A percentile compares a stretch with the other conserved stretches of the same genome.
Evolutionary conservation across 148 eudicot genomes (phyloP).

Genomic region (Mesembryanthemum crystallinum): DNA sequence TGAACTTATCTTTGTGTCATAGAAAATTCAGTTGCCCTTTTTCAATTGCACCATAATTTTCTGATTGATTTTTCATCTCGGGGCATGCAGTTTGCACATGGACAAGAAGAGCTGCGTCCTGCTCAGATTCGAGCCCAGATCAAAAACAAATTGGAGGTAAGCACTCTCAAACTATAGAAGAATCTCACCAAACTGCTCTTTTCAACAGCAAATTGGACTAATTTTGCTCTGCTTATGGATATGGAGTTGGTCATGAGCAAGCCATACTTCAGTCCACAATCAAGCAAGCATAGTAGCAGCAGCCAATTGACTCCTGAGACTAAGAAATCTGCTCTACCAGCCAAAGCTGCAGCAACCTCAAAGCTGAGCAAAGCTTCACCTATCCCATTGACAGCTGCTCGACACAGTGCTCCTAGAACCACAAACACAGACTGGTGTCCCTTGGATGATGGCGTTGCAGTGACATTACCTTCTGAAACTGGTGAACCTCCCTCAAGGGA

Average conservation of each 20-base stretch:
- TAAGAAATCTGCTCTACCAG: conserved; percentile 1
- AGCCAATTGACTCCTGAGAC: conserved; percentile 20
- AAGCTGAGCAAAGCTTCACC: conserved; percentile 15
- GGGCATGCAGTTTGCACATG: conserved; percentile 50
- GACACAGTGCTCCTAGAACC: not conserved
- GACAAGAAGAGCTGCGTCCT: conserved; percentile 53
- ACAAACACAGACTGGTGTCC: conserved; percentile 53
- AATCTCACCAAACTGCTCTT: not conserved
- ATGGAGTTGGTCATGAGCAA: not conserved
- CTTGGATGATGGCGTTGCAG: conserved; percentile 53
- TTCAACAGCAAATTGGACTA: not conserved
- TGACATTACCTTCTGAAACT: conserved; percentile 32
- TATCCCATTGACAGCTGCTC: not conserved
- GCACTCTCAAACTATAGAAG: not conserved
- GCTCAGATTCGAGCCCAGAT: conserved; percentile 15
- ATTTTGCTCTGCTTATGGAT: not conserved
- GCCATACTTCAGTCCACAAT: conserved; percentile 33
- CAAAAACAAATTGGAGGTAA: conserved; percentile 43
- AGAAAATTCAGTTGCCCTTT: conserved; percentile 4
- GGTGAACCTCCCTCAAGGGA: conserved; percentile 34
- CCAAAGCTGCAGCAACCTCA: conserved; percentile 12
- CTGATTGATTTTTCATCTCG: not conserved
- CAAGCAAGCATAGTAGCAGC: conserved; percentile 33
- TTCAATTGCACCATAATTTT: not conserved
- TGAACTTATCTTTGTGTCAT: not conserved